A percentile compares a stretch with the other conserved stretches of the same genome.
Evolutionary conservation across 2,329 filamentous ascomycete species (phyloP).

Genomic region (Chalaropsis thielavioides): DNA sequence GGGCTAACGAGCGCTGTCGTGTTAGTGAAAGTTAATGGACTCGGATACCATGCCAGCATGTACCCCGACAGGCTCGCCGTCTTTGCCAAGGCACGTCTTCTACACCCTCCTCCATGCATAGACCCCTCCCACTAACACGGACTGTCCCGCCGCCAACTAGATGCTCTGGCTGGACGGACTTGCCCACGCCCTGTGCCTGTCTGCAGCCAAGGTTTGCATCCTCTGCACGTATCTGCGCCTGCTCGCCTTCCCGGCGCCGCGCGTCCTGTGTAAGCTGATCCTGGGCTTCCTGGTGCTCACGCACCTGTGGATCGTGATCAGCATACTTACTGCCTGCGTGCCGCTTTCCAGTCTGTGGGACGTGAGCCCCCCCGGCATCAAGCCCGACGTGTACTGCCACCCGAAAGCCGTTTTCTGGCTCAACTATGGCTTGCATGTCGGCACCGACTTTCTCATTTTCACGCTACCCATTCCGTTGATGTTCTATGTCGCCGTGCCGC

Average conservation of each 20-base stretch:
- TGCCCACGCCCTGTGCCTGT: slow-evolving; percentile 19
- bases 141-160: background rate
- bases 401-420: slow-evolving; percentile 21
- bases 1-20: background rate
- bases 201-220: slow-evolving; percentile 21
- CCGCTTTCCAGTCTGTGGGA: slow-evolving; percentile 19
- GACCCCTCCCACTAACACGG: background rate
- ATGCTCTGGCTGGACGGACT: slow-evolving; percentile 17
- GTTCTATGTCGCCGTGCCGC: slow-evolving; percentile 21
- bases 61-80: background rate
- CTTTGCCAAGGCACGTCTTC: slow-evolving; percentile 15
- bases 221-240: slow-evolving; percentile 21
- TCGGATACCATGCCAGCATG: slow-evolving; percentile 1
- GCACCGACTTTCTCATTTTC: slow-evolving; percentile 23
- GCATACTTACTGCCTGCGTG: slow-evolving; percentile 20
- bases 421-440: slow-evolving; percentile 23
- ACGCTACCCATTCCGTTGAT: slow-evolving; percentile 23
- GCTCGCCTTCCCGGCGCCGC: slow-evolving; percentile 20
- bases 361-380: background rate
- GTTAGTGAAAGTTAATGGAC: slow-evolving; percentile 14
- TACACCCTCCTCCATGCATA: too few relatives aligned
- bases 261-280: slow-evolving; percentile 18
- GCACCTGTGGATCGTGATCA: slow-evolving; percentile 20
- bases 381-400: slow-evolving; percentile 15
- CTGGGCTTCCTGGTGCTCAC: slow-evolving; percentile 19